Percentiles rank a stretch among this genome's conserved stretches.
Evolutionary conservation across 139 green algal species (phyloP).

Genomic region (Micractinium sp.): DNA sequence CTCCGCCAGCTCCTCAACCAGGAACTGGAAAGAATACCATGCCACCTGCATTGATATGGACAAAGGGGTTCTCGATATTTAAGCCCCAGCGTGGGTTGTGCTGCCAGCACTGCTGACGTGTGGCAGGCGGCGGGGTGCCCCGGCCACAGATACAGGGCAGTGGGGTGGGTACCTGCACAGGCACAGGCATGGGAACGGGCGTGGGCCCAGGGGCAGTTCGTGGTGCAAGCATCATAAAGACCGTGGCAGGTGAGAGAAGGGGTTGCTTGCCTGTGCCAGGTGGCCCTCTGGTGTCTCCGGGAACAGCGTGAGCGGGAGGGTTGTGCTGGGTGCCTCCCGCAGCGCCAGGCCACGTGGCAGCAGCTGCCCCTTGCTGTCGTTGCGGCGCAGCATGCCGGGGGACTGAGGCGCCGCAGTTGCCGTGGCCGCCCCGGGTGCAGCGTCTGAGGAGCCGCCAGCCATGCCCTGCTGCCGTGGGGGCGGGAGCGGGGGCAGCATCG

Average conservation of each 20-base stretch:
- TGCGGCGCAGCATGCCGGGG: not conserved
- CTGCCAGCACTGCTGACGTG: not conserved
- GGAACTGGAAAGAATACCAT: slow-evolving; percentile 19
- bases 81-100: not conserved
- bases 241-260: too few relatives aligned
- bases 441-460: too few relatives aligned
- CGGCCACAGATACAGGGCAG: too few relatives aligned
- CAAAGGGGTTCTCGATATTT: not conserved
- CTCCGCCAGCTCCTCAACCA: slow-evolving; percentile 18
- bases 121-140: too few relatives aligned
- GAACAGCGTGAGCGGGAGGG: slow-evolving; percentile 1
- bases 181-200: not conserved
- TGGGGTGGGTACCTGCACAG: not conserved
- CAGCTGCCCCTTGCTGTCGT: not conserved
- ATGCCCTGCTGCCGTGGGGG: too few relatives aligned
- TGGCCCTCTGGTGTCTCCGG: slow-evolving; percentile 16
- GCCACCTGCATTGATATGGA: not conserved
- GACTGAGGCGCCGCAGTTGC: too few relatives aligned
- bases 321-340: not conserved
- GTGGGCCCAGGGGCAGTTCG: too few relatives aligned
- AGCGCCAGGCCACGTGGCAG: not conserved
- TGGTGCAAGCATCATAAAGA: not conserved
- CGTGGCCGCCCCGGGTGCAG: too few relatives aligned
- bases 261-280: slow-evolving; percentile 13
- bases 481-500: too few relatives aligned